A percentile compares a stretch with the other conserved stretches of the same genome.
Evolutionary conservation across 495 filamentous ascomycete genomes (phyloP).

Genomic region (Rhypophila decipiens): DNA sequence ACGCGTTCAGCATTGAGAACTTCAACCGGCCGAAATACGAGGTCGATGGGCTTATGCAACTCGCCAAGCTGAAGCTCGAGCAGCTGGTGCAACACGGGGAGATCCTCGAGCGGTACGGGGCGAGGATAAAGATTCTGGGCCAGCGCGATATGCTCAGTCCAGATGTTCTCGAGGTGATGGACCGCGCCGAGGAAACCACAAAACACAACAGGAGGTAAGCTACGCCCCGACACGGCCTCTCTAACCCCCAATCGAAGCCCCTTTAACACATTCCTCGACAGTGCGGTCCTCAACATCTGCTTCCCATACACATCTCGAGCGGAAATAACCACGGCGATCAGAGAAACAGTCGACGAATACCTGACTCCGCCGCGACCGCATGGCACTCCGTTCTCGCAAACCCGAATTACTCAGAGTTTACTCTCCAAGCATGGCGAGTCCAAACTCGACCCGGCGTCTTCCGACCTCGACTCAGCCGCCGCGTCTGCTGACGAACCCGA

Average conservation of each 20-base stretch:
- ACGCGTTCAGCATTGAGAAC: constrained; percentile 98
- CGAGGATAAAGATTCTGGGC: constrained; percentile 75
- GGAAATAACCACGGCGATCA: constrained; percentile 90
- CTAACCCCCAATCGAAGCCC: neutral
- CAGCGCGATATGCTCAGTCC: constrained; percentile 70
- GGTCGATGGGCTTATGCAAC: constrained; percentile 95
- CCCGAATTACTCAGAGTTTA: constrained; percentile 78
- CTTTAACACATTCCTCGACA: constrained; percentile 23
- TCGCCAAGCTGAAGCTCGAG: constrained; percentile 87
- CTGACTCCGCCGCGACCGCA: constrained; percentile 56
- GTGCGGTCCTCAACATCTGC: constrained; percentile 86
- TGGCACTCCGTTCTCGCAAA: constrained; percentile 73
- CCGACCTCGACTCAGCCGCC: no score
- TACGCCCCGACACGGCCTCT: neutral
- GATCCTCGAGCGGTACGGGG: constrained; percentile 87
- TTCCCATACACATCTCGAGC: constrained; percentile 95
- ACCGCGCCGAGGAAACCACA: constrained; percentile 76
- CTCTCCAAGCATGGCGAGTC: constrained; percentile 49
- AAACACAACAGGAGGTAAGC: constrained; percentile 68
- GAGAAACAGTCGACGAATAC: constrained; percentile 77
- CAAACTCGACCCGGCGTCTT: no score
- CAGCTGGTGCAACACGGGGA: constrained; percentile 92
- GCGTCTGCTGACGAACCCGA: constrained; percentile 44
- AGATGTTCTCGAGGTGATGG: constrained; percentile 82
- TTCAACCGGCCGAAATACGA: constrained; percentile 98